Conservation (phyloP, 352 stramenopile species). For the Aphanomyces stellatus region DNA sequence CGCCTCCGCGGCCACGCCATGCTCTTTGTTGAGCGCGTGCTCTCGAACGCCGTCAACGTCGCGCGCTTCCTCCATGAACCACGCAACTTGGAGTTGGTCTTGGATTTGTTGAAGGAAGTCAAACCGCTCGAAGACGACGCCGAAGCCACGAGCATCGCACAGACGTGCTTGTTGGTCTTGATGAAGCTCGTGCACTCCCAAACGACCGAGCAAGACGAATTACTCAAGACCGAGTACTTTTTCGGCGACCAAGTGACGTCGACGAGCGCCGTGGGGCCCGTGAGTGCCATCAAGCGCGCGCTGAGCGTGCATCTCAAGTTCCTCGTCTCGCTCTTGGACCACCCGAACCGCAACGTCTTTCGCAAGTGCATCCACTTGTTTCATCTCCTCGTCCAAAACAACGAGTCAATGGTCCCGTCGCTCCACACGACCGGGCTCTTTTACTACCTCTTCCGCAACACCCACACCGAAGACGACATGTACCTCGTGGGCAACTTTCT, state of each 20-base stretch:
- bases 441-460: slow-evolving; percentile 78
- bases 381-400: slow-evolving; percentile 72
- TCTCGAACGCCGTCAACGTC: slow-evolving; percentile 73
- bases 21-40: slow-evolving; percentile 68
- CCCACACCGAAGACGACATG: slow-evolving; percentile 78
- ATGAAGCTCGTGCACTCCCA: slow-evolving; percentile 78
- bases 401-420: slow-evolving; percentile 74
- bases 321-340: slow-evolving; percentile 68
- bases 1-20: slow-evolving; percentile 78
- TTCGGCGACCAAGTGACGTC: neutral
- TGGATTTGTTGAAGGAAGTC: slow-evolving; percentile 65
- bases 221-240: slow-evolving; percentile 12
- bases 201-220: slow-evolving; percentile 64
- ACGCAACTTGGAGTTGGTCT: slow-evolving; percentile 63
- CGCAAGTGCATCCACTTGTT: slow-evolving; percentile 78
- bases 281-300: slow-evolving; percentile 64
- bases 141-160: slow-evolving; percentile 59
- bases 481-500: slow-evolving; percentile 65
- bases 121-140: slow-evolving; percentile 45
- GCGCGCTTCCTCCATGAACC: slow-evolving; percentile 65
- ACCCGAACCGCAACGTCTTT: slow-evolving; percentile 76
- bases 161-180: slow-evolving; percentile 76
- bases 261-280: slow-evolving; percentile 59
- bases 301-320: slow-evolving; percentile 74
- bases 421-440: slow-evolving; percentile 79